Evolutionary conservation across 2,329 filamentous ascomycete species (phyloP), one percentile per base, ranked within the genome.

Genomic region (Thielaviopsis ethacetica): DNA sequence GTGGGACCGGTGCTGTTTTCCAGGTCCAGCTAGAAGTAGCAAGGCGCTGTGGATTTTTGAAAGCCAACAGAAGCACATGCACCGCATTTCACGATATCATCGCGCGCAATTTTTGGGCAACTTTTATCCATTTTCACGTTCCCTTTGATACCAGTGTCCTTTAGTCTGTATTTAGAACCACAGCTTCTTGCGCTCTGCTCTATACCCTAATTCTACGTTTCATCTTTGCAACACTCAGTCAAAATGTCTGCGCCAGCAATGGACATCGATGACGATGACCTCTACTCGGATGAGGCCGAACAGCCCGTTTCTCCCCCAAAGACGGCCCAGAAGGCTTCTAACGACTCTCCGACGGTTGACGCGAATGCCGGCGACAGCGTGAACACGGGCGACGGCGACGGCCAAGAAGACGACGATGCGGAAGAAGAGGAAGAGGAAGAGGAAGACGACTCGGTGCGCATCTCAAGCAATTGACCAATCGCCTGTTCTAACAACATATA

Each of bases 201-300:
- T 17, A 19, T 49, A 44, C 38, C 3, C 38, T 9, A 17, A 49
- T 10, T 21, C n/a, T 49, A n/a, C 44, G 3, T 21, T 21, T 49
- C 6, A n/a, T 21, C 44, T 49, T 21, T 21, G 19, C 24, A 57
- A 38, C 55, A 24, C 15, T 13, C 26, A 27, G 19, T 24, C 50
- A 57, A n/a, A 34, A 61, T 59, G 61, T 58, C 55, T 52, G 51
- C 53, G 52, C 57, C 57, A 17, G 53, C 63, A 22, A 84, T 85
- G 80, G 81, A 85, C 67, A 78, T 84, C 61, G 82, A 85, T 68
- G 81, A 84, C 63, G 81, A 84, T 63, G 82, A 85, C 69, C 82
- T 85, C 65, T 85, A 85, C 66, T 78, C 77, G 60, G 60, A 61
- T 22, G 60, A 61, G 57, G 76, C 78, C 1, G 81, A 84, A 61